Evolutionary conservation across 2,329 filamentous ascomycete genomes (phyloP).

Genomic region (Rhinocladiella mackenziei): DNA sequence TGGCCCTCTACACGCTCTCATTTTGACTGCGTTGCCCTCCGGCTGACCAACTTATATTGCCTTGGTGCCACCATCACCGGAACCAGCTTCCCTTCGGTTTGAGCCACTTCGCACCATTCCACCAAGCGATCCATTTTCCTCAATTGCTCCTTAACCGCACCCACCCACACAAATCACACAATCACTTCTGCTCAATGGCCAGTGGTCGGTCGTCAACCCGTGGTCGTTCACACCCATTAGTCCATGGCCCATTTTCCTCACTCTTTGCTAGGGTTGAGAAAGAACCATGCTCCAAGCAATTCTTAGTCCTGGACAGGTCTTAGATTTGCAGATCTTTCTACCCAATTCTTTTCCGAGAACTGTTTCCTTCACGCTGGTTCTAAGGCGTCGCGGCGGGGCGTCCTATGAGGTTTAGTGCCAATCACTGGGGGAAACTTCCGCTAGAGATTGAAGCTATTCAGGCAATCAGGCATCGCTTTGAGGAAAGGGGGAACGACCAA

Average conservation of each 20-base stretch:
- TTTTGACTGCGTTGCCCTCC: background rate
- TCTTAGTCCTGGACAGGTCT: background rate
- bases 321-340: conserved; percentile 11
- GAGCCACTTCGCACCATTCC: conserved; percentile 6
- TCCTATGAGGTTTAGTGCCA: conserved; percentile 8
- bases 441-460: too few relatives aligned
- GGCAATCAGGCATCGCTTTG: conserved; percentile 6
- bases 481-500: too few relatives aligned
- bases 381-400: background rate
- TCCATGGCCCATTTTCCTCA: background rate
- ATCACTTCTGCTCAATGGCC: too few relatives aligned
- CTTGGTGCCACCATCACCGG: conserved; percentile 4
- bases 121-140: background rate
- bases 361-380: conserved; percentile 3
- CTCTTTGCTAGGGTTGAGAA: background rate
- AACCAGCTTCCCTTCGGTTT: background rate
- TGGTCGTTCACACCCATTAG: too few relatives aligned
- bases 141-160: background rate
- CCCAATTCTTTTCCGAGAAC: conserved; percentile 12
- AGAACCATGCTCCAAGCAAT: background rate
- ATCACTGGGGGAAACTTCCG: background rate
- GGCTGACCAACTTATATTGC: background rate
- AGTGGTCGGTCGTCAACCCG: too few relatives aligned
- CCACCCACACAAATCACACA: conserved; percentile 2
- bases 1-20: too few relatives aligned